Evolutionary conservation across 495 filamentous ascomycete genomes (phyloP), one percentile per base, ranked within the genome.

Genomic region (Penicillium samsonianum): DNA sequence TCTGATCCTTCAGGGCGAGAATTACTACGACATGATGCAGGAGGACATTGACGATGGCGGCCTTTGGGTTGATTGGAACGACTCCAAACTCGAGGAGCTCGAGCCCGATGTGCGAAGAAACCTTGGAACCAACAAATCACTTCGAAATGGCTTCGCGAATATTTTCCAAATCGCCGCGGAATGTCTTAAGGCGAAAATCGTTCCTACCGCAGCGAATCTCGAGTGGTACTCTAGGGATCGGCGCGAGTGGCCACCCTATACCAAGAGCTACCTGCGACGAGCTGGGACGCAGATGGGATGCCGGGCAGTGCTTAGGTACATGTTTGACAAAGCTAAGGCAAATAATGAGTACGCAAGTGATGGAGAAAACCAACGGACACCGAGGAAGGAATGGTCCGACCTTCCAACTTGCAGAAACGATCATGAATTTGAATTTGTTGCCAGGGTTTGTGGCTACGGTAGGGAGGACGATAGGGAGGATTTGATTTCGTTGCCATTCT

Each of bases 101-200:
- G 58, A 58, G 48, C 65, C 28, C 7, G 61, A 61, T 53, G 61
- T 72, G 61, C 59, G 65, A 56, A 41, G 46, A 23, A 65, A 70
- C 41, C 63, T 73, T 43, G 47, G 37, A 54, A 70, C 69, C 40
- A 70, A 70, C 58, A 64, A 65, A 40, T 68, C 67, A 25, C 41
- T 62, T 55, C 63, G 62, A 43, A 50, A 67, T 52, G 69, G 67
- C 31, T 70, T 65, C 55, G 31, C 56, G 37, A 65, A 65, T 61
- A 60, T 72, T 26, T 70, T 67, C 55, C 26, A 25, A 53, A 62
- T 64, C 38, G 53, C 50, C 28, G 55, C 47, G 28, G 52, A 58
- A 50, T 68, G 46, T 60, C 54, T 67, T n/a, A 41, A 55, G 38
- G 53, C 59, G 12, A 65, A 65, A 43, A 61, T 5, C 37, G 53